phyloP scores from a whole-genome alignment of 352 stramenopile genomes.

The Phytophthora hibernalis region DNA sequence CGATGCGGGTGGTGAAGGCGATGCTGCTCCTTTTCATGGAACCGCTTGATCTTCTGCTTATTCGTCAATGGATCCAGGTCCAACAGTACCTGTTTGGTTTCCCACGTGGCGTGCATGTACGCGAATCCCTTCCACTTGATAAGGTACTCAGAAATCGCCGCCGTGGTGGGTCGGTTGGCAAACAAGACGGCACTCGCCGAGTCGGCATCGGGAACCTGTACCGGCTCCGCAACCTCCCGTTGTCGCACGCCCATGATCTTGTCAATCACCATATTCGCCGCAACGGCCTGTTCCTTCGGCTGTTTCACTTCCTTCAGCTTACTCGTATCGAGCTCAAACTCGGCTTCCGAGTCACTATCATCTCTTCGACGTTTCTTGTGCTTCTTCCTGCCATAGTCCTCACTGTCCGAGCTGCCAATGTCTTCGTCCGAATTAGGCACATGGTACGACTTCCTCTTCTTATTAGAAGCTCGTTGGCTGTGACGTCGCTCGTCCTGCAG shows the following conservation, averaged over 20 bases:
- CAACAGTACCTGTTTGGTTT: conserved; percentile 75
- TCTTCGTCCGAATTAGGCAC: conserved; percentile 87
- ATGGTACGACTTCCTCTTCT: conserved; percentile 80
- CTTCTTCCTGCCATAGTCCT: conserved; percentile 45
- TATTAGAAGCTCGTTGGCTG: conserved; percentile 70
- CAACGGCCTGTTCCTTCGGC: conserved; percentile 2
- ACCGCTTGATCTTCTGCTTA: conserved; percentile 89
- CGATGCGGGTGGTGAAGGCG: conserved; percentile 56
- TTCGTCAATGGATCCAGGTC: conserved; percentile 84
- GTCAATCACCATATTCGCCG: conserved; percentile 83
- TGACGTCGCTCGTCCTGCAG: conserved; percentile 52
- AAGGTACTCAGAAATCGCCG: conserved; percentile 75
- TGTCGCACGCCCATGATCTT: conserved; percentile 88
- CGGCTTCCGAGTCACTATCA: conserved; percentile 52
- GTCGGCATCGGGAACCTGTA: conserved; percentile 18
- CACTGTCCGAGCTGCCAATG: conserved; percentile 49
- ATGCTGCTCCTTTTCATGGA: conserved; percentile 83
- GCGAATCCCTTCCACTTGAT: conserved; percentile 94
- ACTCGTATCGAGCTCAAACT: conserved; percentile 42
- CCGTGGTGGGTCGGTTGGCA: conserved; percentile 41
- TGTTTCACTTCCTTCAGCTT: conserved; percentile 43
- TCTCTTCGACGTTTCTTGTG: conserved; percentile 37
- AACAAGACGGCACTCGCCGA: conserved; percentile 54
- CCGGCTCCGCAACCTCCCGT: conserved; percentile 46
- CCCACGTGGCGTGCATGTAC: conserved; percentile 91